Evolutionary conservation across 2,329 filamentous ascomycete genomes (phyloP), one percentile per base, ranked within the genome.

Genomic region (Rhinocladiella similis): DNA sequence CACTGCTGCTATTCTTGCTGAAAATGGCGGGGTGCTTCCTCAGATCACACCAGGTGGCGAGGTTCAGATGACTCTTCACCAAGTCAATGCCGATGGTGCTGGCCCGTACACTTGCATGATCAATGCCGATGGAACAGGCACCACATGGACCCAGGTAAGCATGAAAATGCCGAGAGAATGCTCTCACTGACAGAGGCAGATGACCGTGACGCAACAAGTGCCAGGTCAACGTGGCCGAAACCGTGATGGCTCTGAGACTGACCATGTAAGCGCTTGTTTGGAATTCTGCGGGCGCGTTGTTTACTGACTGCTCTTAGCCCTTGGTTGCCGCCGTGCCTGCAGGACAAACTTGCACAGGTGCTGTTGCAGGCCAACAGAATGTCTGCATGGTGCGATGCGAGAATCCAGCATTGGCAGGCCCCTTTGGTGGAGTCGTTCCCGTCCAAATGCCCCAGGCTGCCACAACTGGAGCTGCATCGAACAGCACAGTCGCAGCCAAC

Each of bases 21-120:
- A 79, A 68, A 85, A 79, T 5, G 84, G 83, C 55, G 72, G 71
- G 57, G 68, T 66, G 35, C 79, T 88, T 20, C 83, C 85, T 10
- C 84, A 87, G 72, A 73, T 88, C 64, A 76, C 75, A 5, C 65
- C 75, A 0, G 84, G 84, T 47, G 85, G 85, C 54, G 64, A 76
- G 53, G 64, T 88, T 58, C 73, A 73, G 63, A 86, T 88, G 77
- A 87, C 83, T 1, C 74, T 87, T 9, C 85, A 87, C 72, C 84
- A 87, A 69, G 83, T 88, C 69, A 88, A 87, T 71, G 77, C 76
- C 36, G 85, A 88, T 63, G 85, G 85, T 56, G 85, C 82, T 57
- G 85, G 85, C 10, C 84, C 84, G 1, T 87, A 85, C 71, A 80
- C 75, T 5, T 86, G 84, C 74, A 83, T 83, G 77, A 41, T 41